Percentiles rank a stretch among this genome's conserved stretches.
Evolutionary conservation across 2,329 filamentous ascomycete genomes (phyloP).

Genomic region (Dothiorella sarmentorum): DNA sequence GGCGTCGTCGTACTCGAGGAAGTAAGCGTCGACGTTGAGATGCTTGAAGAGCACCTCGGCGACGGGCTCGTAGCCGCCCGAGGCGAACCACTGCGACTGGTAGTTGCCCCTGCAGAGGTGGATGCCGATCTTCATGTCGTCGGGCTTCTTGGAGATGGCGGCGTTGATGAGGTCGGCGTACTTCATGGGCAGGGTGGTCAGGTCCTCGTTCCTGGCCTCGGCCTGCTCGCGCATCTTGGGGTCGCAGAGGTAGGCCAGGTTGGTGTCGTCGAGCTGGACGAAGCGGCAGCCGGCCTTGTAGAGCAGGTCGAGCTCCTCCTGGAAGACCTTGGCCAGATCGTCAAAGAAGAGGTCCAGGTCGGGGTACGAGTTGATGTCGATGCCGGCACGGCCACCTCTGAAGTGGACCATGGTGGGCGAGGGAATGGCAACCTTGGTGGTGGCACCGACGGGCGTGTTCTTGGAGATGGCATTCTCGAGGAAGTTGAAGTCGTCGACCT

Average conservation of each 20-base stretch:
- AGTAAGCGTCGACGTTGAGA: slow-evolving; percentile 57
- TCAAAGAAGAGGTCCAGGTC: slow-evolving; percentile 55
- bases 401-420: slow-evolving; percentile 60
- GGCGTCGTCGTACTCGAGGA: slow-evolving; percentile 59
- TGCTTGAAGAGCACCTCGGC: slow-evolving; percentile 57
- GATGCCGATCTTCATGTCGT: slow-evolving; percentile 55
- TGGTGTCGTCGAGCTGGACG: slow-evolving; percentile 58
- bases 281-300: slow-evolving; percentile 55
- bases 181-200: slow-evolving; percentile 48
- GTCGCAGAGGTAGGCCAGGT: slow-evolving; percentile 59
- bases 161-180: slow-evolving; percentile 56
- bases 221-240: slow-evolving; percentile 54
- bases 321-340: slow-evolving; percentile 54
- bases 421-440: slow-evolving; percentile 56
- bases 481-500: slow-evolving; percentile 56
- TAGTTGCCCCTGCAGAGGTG: slow-evolving; percentile 58
- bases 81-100: slow-evolving; percentile 56
- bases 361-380: slow-evolving; percentile 53
- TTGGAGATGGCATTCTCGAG: slow-evolving; percentile 48
- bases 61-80: slow-evolving; percentile 57
- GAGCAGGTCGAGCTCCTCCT: slow-evolving; percentile 53
- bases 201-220: slow-evolving; percentile 50
- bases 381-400: slow-evolving; percentile 53
- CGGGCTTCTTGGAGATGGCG: slow-evolving; percentile 50
- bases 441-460: slow-evolving; percentile 35